Percentiles rank a stretch among this genome's conserved stretches.
phyloP scores from a whole-genome alignment of 2,329 filamentous ascomycete species.

The Pseudogymnoascus pannorum region DNA sequence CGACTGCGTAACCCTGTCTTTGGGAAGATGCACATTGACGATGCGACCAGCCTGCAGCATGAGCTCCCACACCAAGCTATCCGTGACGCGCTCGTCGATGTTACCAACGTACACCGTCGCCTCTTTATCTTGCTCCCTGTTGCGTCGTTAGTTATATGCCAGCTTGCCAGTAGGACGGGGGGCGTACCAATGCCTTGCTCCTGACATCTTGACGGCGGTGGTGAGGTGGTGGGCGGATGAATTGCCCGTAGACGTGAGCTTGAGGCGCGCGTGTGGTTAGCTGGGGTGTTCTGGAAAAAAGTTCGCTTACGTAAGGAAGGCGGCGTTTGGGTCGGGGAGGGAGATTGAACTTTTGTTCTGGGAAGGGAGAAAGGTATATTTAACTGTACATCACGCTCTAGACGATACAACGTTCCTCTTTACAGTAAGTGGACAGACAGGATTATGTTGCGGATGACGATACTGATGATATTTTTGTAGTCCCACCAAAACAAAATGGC shows the following conservation, averaged over 20 bases:
- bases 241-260: constrained; percentile 10
- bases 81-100: constrained; percentile 90
- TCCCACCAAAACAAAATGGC: constrained; percentile 12
- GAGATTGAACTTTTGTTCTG: constrained; percentile 6
- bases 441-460: neutral
- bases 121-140: constrained; percentile 94
- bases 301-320: constrained; percentile 14
- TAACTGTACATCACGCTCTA: neutral
- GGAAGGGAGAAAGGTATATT: neutral
- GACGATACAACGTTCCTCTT: neutral
- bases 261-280: neutral
- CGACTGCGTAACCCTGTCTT: constrained; percentile 92
- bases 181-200: constrained; percentile 61
- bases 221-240: constrained; percentile 6
- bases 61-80: constrained; percentile 89
- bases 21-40: constrained; percentile 95
- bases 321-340: neutral
- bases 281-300: constrained; percentile 9
- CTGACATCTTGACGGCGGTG: constrained; percentile 32
- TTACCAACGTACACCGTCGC: constrained; percentile 97
- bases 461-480: constrained; percentile 14
- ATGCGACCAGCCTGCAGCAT: constrained; percentile 98
- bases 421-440: neutral
- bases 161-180: neutral
- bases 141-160: neutral